These are phyloP conservation scores for Tetragonia tetragonoides DNA, from an alignment of 148 eudicot genomes.

Conservation along the genomic window DNA sequence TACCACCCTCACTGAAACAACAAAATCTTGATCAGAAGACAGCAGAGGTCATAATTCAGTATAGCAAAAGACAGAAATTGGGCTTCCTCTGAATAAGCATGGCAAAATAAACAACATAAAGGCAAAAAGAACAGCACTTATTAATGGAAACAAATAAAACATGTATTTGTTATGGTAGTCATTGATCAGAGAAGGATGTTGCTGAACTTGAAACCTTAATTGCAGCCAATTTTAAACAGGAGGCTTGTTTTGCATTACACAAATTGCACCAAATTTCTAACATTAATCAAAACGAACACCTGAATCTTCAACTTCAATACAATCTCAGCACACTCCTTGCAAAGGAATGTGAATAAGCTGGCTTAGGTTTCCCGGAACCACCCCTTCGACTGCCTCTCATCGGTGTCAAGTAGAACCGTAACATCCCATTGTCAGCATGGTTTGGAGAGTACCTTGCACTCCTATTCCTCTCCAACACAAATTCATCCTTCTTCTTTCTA, in stretches of 20 bases:
- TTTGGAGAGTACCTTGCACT: conserved; percentile 53
- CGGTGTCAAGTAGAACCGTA: conserved; percentile 75
- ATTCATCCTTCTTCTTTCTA: conserved; percentile 40
- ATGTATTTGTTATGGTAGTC: conserved; percentile 23
- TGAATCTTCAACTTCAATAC: conserved; percentile 48
- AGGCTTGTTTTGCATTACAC: conserved; percentile 32
- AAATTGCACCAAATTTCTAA: conserved; percentile 32
- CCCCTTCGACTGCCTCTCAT: conserved; percentile 66
- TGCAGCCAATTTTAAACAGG: conserved; percentile 36
- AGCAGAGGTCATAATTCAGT: neutral
- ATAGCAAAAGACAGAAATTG: neutral
- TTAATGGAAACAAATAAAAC: conserved; percentile 3
- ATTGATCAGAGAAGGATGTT: conserved; percentile 30
- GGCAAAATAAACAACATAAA: conserved; percentile 1
- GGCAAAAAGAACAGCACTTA: neutral
- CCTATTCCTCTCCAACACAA: conserved; percentile 43
- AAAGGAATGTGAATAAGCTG: conserved; percentile 38
- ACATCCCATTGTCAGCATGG: conserved; percentile 55
- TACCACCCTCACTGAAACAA: neutral
- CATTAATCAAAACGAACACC: conserved; percentile 34
- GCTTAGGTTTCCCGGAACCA: conserved; percentile 36
- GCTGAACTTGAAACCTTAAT: conserved; percentile 27
- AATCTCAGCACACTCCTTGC: conserved; percentile 46
- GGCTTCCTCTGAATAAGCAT: conserved; percentile 11
- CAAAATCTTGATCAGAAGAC: conserved; percentile 14